These are phyloP conservation scores for Hymenotorrendiella dingleyae DNA, from an alignment of 2,329 filamentous ascomycete species.

Conservation along the genomic window DNA sequence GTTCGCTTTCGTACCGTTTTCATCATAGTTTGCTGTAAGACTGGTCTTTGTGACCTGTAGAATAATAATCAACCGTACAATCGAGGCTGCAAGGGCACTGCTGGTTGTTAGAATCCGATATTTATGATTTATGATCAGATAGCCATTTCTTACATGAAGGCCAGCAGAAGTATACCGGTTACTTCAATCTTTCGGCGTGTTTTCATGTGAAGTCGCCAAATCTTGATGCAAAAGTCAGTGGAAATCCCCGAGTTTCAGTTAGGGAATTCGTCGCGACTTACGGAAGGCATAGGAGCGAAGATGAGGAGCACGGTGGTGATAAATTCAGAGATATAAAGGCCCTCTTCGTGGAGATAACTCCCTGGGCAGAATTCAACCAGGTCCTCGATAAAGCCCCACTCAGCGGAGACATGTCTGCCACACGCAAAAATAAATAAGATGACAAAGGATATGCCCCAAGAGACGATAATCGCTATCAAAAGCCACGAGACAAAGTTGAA, in stretches of 20 bases:
- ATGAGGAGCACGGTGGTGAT: conserved; percentile 1
- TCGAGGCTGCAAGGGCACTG: conserved; percentile 3
- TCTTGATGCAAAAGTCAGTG: not conserved
- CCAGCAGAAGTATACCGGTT: conserved; percentile 3
- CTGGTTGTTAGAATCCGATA: no score
- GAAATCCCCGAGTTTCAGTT: not conserved
- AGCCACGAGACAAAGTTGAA: conserved; percentile 6
- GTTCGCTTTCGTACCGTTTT: not conserved
- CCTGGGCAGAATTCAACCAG: not conserved
- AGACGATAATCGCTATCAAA: conserved; percentile 1
- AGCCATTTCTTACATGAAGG: conserved; percentile 6
- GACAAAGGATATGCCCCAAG: conserved; percentile 6
- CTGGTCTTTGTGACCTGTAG: not conserved
- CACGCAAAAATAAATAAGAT: conserved; percentile 6
- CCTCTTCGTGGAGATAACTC: not conserved
- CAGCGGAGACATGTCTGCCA: conserved; percentile 1
- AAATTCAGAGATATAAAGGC: conserved; percentile 6
- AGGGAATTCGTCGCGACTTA: not conserved
- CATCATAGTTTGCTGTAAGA: not conserved
- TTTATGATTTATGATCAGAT: no score
- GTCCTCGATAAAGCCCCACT: not conserved
- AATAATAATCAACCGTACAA: conserved; percentile 1
- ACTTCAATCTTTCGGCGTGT: conserved; percentile 1
- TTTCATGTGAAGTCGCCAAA: conserved; percentile 5
- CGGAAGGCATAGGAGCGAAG: conserved; percentile 1